phyloP scores from a whole-genome alignment of 257 asterid species.

The Orobanche coerulescens region DNA sequence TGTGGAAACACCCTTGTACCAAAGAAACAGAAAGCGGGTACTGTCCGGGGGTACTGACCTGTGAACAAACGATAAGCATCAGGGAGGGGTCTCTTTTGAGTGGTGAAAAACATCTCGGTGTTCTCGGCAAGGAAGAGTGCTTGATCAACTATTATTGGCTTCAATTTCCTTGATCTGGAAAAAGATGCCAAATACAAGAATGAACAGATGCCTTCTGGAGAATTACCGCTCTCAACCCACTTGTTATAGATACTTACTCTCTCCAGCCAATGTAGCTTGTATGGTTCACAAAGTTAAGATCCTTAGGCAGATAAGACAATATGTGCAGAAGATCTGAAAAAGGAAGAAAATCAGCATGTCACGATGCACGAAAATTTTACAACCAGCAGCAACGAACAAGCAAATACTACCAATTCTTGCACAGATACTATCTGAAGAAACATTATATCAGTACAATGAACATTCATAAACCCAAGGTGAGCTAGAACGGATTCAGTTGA shows the following conservation, averaged over 20 bases:
- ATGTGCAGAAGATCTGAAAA: constrained; percentile 90
- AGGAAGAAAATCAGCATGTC: constrained; percentile 23
- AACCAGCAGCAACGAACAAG: neutral
- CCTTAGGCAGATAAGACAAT: constrained; percentile 73
- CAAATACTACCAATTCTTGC: neutral
- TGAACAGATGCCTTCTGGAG: neutral
- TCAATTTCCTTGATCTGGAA: constrained; percentile 64
- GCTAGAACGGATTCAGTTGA: neutral
- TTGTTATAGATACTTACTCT: constrained; percentile 45
- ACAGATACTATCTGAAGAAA: neutral
- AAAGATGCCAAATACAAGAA: constrained; percentile 9
- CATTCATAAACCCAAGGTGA: neutral
- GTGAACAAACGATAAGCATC: constrained; percentile 71
- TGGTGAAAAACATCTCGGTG: constrained; percentile 65
- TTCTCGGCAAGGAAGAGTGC: constrained; percentile 62
- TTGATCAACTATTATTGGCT: constrained; percentile 86
- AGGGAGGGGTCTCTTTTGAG: constrained; percentile 76
- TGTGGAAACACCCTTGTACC: neutral
- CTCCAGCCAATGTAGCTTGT: constrained; percentile 96
- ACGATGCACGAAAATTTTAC: neutral
- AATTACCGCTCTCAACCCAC: neutral
- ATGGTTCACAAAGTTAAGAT: constrained; percentile 84
- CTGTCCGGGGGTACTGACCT: constrained; percentile 32
- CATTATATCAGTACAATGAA: neutral
- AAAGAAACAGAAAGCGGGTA: constrained; percentile 2